phyloP scores from a whole-genome alignment of 257 asterid species.

The Apocynum venetum region DNA sequence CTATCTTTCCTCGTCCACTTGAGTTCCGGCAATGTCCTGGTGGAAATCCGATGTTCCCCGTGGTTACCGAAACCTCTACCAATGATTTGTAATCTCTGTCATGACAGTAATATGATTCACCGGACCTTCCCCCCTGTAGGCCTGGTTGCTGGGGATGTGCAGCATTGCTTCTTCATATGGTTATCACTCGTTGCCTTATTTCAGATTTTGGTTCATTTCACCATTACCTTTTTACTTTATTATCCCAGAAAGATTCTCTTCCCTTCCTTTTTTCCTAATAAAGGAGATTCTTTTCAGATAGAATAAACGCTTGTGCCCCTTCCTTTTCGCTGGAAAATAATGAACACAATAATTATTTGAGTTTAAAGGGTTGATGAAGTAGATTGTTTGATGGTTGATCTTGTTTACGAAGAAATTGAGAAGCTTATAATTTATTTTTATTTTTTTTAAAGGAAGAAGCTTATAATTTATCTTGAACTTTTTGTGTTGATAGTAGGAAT shows the following conservation, averaged over 20 bases:
- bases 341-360: neutral
- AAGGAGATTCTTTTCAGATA: neutral
- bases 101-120: no score
- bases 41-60: slow-evolving; percentile 3
- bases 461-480: no score
- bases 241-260: no score
- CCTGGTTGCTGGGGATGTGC: slow-evolving; percentile 57
- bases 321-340: neutral
- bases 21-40: neutral
- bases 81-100: neutral
- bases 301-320: neutral
- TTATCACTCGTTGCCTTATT: slow-evolving; percentile 34
- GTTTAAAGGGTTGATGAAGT: neutral
- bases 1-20: neutral
- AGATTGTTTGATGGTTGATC: neutral
- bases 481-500: neutral
- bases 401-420: neutral
- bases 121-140: neutral
- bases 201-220: slow-evolving; percentile 47
- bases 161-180: slow-evolving; percentile 32
- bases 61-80: slow-evolving; percentile 35
- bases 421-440: neutral
- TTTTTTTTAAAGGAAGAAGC: no score
- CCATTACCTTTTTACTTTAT: neutral
- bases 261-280: neutral